These are phyloP conservation scores for Xylariales sp. DNA, from an alignment of 2,329 filamentous ascomycete species.

Conservation along the genomic window DNA sequence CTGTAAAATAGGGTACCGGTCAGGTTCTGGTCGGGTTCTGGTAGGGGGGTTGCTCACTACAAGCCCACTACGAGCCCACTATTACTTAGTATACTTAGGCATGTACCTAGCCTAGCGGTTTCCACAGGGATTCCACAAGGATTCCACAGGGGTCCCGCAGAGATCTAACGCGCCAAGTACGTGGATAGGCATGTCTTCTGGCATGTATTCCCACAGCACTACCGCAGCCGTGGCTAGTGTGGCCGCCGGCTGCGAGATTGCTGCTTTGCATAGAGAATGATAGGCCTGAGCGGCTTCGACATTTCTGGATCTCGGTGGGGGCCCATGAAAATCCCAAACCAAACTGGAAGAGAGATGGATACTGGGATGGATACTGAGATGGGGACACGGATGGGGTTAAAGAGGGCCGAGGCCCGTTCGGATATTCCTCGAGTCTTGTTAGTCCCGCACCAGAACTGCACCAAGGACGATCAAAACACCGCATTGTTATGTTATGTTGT, in stretches of 20 bases:
- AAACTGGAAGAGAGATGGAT: too few species aligned
- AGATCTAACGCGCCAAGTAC: conserved; percentile 30
- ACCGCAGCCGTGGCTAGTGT: conserved; percentile 25
- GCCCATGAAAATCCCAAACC: conserved; percentile 19
- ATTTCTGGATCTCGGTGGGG: conserved; percentile 26
- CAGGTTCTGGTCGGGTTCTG: too few species aligned
- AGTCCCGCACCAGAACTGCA: conserved; percentile 4
- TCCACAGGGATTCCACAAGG: too few species aligned
- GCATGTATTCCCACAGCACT: too few species aligned
- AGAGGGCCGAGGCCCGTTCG: conserved; percentile 29
- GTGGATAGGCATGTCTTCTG: background rate
- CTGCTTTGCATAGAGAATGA: conserved; percentile 27
- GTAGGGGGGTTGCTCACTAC: conserved; percentile 30
- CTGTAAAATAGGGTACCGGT: too few species aligned
- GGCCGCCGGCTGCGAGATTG: conserved; percentile 36
- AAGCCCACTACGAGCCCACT: conserved; percentile 13
- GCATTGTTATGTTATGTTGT: conserved; percentile 2
- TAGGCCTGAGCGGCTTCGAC: conserved; percentile 20
- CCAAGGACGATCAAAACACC: conserved; percentile 20
- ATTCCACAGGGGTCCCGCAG: background rate
- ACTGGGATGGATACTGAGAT: background rate
- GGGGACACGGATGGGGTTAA: conserved; percentile 12
- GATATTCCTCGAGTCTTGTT: conserved; percentile 6
- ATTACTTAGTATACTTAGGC: too few species aligned
- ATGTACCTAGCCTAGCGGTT: too few species aligned